Evolutionary conservation across 441 rosid species (phyloP), one percentile per base, ranked within the genome.

Genomic region (Manihot esculenta): DNA sequence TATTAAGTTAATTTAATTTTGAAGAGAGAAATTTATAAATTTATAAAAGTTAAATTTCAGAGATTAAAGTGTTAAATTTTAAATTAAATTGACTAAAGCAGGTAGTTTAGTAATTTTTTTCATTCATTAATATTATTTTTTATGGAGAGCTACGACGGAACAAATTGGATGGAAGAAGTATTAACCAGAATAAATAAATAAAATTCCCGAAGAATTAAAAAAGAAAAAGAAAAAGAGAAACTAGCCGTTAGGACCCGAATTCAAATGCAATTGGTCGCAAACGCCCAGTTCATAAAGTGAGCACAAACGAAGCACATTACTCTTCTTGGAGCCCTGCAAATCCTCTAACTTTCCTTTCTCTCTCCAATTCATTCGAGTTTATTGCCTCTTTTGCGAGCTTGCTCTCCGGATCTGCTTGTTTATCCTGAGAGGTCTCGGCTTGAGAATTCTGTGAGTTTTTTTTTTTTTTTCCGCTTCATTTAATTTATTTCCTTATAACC

Each of bases 201-300:
- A n/a, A 63, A 20, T 55, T 0, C 4, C 68, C 45, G 70, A 41
- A 66, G 57, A 12, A 57, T 59, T 61, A 72, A 27, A n/a, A 65
- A 70, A 3, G 2, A 62, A 26, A 62, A 24, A 35, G 3, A 73
- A 71, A 67, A 64, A 33, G 63, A 20, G 57, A 47, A 83, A 83
- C 77, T 85, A 85, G 87, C 89, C 89, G 89, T 85, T 83, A 62
- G 47, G 70, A 55, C 64, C 44, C 58, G 49, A 75, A 73, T 85
- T 81, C 80, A 85, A 85, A 76, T 53, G 60, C n/a, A 63, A 64
- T 53, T 68, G 79, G 75, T 60, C 69, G 53, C 63, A 69, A 69
- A 76, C 74, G 74, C 51, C 64, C 74, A 48, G 62, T 73, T 75
- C 76, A 69, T 75, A 70, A 56, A 79, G 70, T 72, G 12, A 54